Conservation (phyloP, 345 rosid species). For the Dipteronia dyeriana region DNA sequence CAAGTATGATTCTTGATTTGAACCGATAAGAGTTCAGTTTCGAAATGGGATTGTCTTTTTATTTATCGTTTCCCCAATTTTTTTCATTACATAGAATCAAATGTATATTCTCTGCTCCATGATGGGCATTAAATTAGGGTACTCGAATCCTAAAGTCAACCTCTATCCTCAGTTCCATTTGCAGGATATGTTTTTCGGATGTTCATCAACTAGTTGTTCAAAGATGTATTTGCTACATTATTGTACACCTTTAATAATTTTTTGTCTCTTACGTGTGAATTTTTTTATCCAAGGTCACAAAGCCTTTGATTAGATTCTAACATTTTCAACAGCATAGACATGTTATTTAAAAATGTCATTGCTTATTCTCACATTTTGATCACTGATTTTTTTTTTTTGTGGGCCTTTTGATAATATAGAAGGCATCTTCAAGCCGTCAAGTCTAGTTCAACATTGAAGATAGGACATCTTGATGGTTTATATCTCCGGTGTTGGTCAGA, state of each 20-base stretch:
- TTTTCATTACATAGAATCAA: background rate
- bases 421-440: no score
- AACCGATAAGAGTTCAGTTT: background rate
- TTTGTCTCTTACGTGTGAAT: background rate
- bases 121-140: background rate
- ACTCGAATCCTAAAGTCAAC: background rate
- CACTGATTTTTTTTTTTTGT: no score
- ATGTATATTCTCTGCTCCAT: background rate
- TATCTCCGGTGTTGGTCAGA: no score
- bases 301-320: constrained; percentile 5
- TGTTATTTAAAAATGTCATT: no score
- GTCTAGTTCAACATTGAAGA: no score
- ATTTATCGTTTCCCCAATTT: background rate
- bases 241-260: background rate
- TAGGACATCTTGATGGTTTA: no score
- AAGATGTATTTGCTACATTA: background rate
- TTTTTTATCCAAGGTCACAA: background rate
- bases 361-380: no score
- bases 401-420: no score
- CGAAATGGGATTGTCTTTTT: background rate
- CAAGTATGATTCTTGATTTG: background rate
- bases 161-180: background rate
- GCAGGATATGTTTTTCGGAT: background rate
- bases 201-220: no score
- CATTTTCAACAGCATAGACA: background rate